Evolutionary conservation across 2,329 filamentous ascomycete species (phyloP).

Genomic region (Aspergillus caelatus): DNA sequence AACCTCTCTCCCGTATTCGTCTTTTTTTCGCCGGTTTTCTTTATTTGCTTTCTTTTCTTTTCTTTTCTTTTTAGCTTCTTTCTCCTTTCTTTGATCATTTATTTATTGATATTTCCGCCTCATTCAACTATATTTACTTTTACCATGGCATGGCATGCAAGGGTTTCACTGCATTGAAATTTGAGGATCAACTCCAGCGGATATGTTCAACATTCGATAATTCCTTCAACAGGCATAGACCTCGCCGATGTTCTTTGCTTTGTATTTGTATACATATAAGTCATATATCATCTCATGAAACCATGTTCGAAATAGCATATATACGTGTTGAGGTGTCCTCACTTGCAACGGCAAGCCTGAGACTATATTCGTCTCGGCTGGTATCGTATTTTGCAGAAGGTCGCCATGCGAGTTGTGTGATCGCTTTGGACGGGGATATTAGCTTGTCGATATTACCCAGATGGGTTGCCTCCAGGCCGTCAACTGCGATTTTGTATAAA

Average conservation of each 20-base stretch:
- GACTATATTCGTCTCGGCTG: constrained; percentile 18
- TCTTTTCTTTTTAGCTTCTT: no score
- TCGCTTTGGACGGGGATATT: constrained; percentile 63
- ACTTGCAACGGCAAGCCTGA: constrained; percentile 49
- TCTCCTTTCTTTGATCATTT: not conserved
- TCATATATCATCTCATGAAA: constrained; percentile 23
- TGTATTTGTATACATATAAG: constrained; percentile 24
- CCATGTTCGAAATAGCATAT: constrained; percentile 39
- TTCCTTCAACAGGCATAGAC: constrained; percentile 25
- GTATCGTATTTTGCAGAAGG: constrained; percentile 41
- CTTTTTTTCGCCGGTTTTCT: not conserved
- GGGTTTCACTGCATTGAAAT: constrained; percentile 24
- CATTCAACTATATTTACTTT: constrained; percentile 32
- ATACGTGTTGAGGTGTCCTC: constrained; percentile 49
- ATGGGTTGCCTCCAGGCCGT: constrained; percentile 33
- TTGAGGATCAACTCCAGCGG: constrained; percentile 18
- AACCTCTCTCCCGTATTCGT: constrained; percentile 6
- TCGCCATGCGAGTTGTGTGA: constrained; percentile 71
- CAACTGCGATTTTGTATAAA: constrained; percentile 42
- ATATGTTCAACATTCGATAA: constrained; percentile 33
- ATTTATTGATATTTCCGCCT: constrained; percentile 11
- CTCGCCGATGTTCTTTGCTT: constrained; percentile 5
- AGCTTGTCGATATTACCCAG: constrained; percentile 35
- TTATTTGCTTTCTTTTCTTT: not conserved
- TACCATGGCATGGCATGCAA: constrained; percentile 27